A percentile compares a stretch with the other conserved stretches of the same genome.
phyloP scores from a whole-genome alignment of 1,139 yeast species.

The Lizanozyma gosingica region DNA sequence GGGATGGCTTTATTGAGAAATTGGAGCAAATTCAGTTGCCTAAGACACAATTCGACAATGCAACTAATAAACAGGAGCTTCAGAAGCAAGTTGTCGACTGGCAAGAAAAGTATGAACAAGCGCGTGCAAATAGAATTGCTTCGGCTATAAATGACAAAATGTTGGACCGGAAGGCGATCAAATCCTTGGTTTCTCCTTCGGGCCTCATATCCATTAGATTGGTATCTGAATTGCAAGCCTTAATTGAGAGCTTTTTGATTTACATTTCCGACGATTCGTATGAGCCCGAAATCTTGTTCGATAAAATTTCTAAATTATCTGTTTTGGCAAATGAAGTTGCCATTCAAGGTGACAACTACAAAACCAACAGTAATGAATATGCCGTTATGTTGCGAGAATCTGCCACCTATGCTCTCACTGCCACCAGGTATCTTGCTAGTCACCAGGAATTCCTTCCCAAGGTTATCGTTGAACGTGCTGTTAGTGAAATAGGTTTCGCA shows the following conservation, averaged over 20 bases:
- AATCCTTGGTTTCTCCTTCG: slow-evolving; percentile 22
- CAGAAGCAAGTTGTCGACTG: slow-evolving; percentile 28
- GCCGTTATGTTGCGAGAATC: slow-evolving; percentile 51
- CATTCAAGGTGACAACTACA: slow-evolving; percentile 28
- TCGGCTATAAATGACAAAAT: slow-evolving; percentile 17
- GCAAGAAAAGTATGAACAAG: slow-evolving; percentile 40
- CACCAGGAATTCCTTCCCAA: slow-evolving; percentile 61
- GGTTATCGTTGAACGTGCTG: slow-evolving; percentile 66
- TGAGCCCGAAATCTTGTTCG: slow-evolving; percentile 41
- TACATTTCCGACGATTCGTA: slow-evolving; percentile 24
- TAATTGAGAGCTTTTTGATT: slow-evolving; percentile 35
- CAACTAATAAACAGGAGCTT: slow-evolving; percentile 15
- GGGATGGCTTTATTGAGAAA: slow-evolving; percentile 21
- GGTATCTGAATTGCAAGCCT: slow-evolving; percentile 38
- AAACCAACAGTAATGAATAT: slow-evolving; percentile 27
- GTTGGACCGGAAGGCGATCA: slow-evolving; percentile 17
- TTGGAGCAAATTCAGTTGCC: slow-evolving; percentile 16
- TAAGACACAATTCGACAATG: slow-evolving; percentile 14
- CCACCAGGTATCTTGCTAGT: slow-evolving; percentile 68
- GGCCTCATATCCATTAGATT: slow-evolving; percentile 40
- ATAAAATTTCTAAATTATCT: slow-evolving; percentile 45
- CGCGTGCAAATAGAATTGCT: slow-evolving; percentile 22
- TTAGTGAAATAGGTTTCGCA: slow-evolving; percentile 66
- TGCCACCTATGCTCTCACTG: slow-evolving; percentile 67
- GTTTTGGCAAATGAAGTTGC: slow-evolving; percentile 42